Base-by-base conservation (phyloP, 176 grass and related monocot species). In the Carex littledalei region DNA sequence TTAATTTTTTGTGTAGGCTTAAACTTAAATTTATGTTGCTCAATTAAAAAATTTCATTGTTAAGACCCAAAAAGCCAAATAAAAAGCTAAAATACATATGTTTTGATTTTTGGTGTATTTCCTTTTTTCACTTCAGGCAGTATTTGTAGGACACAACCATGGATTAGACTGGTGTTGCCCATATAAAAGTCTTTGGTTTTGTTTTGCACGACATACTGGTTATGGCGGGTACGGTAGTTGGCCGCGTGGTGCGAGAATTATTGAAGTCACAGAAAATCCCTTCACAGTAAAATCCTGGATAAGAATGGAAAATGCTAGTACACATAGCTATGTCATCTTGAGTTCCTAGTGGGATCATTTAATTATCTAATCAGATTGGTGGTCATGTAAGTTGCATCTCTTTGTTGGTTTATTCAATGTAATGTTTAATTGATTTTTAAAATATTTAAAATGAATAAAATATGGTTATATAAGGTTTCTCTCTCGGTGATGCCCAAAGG, bases 81-180 rank as follows among this genome's bases (percentile, higher is more conserved):
- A 22, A 37, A 82, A 37, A 82, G 52, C 10, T 13, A 62, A 66
- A 18, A 14, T 17, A 5, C 37, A 22, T 37, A 13, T 79, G 22
- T 17, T 26, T 70, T 70, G 20, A 3, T 72, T 29, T 35, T 35
- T 6, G 73, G 37, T 34, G 8, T 2, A 16, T 6, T 63, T 24
- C 76, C 75, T 10, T 49, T 68, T 55, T 21, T 16, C 3, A 13
- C 6, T 16, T 3, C 50, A 98, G 95, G 92, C 91, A 47, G 47
- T 94, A 81, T 98, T 98, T 76, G 91, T 91, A 49, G 95, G 92
- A 54, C 95, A 94, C 85, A 98, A 98, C 79, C 95, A 98, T 73
- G 92, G 92, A 4, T 83, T 98, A 41, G 92, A 98, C 41, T 98
- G 95, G 95, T 98, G 92, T 81, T 98, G 92, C 86, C 91, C 95